These are phyloP conservation scores for Penium margaritaceum DNA, from an alignment of 139 green algal genomes.

Conservation along the genomic window DNA sequence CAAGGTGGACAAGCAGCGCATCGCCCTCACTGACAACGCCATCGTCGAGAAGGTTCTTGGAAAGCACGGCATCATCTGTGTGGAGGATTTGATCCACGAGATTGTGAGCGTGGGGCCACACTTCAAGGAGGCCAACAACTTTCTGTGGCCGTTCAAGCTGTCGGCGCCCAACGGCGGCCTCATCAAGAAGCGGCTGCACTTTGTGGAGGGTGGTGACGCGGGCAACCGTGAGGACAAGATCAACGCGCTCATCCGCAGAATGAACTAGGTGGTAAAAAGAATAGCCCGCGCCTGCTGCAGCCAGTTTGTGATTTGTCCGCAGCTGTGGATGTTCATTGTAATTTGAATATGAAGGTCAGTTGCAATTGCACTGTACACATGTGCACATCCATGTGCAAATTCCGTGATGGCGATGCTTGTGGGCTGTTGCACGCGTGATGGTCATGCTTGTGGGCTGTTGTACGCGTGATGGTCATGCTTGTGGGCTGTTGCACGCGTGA, in stretches of 20 bases:
- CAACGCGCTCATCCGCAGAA: constrained; percentile 85
- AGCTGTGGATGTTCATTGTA: too few species aligned
- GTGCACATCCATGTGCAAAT: too few species aligned
- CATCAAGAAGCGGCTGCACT: constrained; percentile 91
- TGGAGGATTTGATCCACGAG: constrained; percentile 98
- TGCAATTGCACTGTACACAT: too few species aligned
- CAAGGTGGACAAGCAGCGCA: constrained; percentile 88
- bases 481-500: too few species aligned
- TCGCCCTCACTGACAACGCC: constrained; percentile 93
- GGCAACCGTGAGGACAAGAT: constrained; percentile 94
- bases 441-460: too few species aligned
- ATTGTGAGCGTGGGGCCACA: constrained; percentile 83
- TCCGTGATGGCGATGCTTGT: too few species aligned
- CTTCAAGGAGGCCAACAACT: constrained; percentile 97
- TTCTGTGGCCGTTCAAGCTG: constrained; percentile 98
- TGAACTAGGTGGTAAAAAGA: constrained; percentile 82
- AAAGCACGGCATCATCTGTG: constrained; percentile 91
- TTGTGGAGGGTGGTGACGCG: constrained; percentile 92
- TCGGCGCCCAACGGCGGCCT: constrained; percentile 72
- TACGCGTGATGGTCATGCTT: too few species aligned
- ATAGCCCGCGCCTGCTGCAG: too few species aligned
- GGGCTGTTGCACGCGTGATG: too few species aligned
- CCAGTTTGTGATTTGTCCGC: too few species aligned
- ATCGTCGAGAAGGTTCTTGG: constrained; percentile 74
- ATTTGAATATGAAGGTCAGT: too few species aligned